Evolutionary conservation across 768 basidiomycete genomes (phyloP).

Genomic region (Amanita muscaria): DNA sequence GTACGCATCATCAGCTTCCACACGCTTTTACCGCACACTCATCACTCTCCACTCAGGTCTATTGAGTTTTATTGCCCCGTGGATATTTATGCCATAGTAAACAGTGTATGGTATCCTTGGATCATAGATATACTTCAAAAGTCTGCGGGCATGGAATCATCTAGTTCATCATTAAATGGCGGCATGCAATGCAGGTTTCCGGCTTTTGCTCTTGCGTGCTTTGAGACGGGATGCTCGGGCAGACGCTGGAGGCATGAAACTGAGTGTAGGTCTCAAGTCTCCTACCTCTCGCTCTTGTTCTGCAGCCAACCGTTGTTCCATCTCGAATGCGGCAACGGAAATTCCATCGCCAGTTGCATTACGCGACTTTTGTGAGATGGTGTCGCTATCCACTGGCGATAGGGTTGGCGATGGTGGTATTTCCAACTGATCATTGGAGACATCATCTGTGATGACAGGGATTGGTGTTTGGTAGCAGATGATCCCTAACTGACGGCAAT

Average conservation of each 20-base stretch:
- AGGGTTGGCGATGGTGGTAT: constrained; percentile 10
- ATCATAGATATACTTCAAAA: too few relatives aligned
- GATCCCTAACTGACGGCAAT: constrained; percentile 63
- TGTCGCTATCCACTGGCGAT: constrained; percentile 6
- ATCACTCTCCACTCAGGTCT: not conserved
- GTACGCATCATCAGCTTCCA: constrained; percentile 30
- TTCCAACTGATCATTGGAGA: constrained; percentile 17
- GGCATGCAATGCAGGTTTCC: constrained; percentile 31
- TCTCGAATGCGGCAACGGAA: constrained; percentile 3
- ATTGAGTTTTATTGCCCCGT: not conserved
- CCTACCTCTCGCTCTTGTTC: constrained; percentile 14
- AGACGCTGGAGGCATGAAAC: constrained; percentile 37
- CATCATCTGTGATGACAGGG: constrained; percentile 45
- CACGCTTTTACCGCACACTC: not conserved
- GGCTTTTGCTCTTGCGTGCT: constrained; percentile 34
- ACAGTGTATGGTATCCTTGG: too few relatives aligned
- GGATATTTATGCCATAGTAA: not conserved
- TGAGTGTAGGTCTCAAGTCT: constrained; percentile 31
- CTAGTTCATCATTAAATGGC: too few relatives aligned
- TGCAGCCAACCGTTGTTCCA: constrained; percentile 6
- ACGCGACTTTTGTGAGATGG: too few relatives aligned
- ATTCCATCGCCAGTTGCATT: not conserved
- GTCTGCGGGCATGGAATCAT: too few relatives aligned
- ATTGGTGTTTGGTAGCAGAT: constrained; percentile 48
- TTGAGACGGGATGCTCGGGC: constrained; percentile 26